Percentiles rank a stretch among this genome's conserved stretches.
phyloP scores from a whole-genome alignment of 192 early-diverging fungal species.

The Entomortierella beljakovae region DNA sequence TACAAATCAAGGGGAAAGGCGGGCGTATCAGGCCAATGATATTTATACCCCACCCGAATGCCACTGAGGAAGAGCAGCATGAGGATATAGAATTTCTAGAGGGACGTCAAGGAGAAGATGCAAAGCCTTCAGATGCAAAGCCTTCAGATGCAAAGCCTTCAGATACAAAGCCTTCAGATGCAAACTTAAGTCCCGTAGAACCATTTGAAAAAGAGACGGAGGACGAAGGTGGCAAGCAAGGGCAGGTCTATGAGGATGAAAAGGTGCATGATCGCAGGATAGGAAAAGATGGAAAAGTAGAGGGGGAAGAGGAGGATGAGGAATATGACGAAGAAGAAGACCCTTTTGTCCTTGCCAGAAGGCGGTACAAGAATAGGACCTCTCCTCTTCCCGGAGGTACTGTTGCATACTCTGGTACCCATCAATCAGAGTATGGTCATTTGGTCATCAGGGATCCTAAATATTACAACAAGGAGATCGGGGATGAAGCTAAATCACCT shows the following conservation, averaged over 20 bases:
- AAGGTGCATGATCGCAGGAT: neutral
- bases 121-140: neutral
- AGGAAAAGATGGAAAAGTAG: neutral
- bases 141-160: neutral
- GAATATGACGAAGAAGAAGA: slow-evolving; percentile 42
- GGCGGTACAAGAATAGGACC: slow-evolving; percentile 19
- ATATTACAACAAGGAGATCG: neutral
- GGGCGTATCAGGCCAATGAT: slow-evolving; percentile 48
- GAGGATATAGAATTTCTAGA: slow-evolving; percentile 26
- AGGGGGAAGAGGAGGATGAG: slow-evolving; percentile 2
- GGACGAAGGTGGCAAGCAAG: neutral
- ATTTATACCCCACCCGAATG: slow-evolving; percentile 50
- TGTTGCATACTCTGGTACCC: slow-evolving; percentile 18
- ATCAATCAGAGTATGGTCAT: slow-evolving; percentile 40
- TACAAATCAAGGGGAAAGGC: slow-evolving; percentile 35
- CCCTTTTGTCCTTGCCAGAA: slow-evolving; percentile 14
- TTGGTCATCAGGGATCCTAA: slow-evolving; percentile 16
- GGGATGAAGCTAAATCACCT: neutral
- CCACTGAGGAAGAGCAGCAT: slow-evolving; percentile 38
- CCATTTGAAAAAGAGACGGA: neutral
- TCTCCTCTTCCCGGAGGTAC: slow-evolving; percentile 42
- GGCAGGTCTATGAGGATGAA: no score
- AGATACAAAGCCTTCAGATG: neutral
- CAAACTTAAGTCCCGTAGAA: neutral
- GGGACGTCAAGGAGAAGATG: slow-evolving; percentile 5